These are phyloP conservation scores for Jacaranda copaia DNA, from an alignment of 257 asterid species.

Conservation along the genomic window DNA sequence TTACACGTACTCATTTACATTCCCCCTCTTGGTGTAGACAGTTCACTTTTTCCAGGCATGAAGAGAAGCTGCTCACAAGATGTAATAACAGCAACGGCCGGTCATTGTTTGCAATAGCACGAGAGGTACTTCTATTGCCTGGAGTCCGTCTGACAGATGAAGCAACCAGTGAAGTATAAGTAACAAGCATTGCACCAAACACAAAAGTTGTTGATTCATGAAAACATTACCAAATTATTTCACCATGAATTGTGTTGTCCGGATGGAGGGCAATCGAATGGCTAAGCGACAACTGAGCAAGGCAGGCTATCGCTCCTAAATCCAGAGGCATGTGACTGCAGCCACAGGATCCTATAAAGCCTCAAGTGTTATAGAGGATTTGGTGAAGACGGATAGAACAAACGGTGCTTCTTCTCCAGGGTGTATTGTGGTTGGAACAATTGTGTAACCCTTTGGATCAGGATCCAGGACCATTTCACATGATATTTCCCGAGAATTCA, in stretches of 20 bases:
- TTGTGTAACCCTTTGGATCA: conserved; percentile 96
- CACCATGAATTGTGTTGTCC: conserved; percentile 17
- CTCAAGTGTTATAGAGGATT: conserved; percentile 85
- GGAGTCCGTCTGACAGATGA: not conserved
- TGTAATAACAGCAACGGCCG: not conserved
- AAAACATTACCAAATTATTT: conserved; percentile 41
- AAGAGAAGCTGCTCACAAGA: conserved; percentile 23
- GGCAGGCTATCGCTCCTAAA: conserved; percentile 22
- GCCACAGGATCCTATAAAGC: conserved; percentile 60
- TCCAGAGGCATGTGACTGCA: too few relatives aligned
- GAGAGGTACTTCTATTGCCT: not conserved
- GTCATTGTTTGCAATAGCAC: too few relatives aligned
- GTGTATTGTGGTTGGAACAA: conserved; percentile 96
- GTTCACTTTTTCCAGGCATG: conserved; percentile 6
- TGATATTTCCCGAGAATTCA: conserved; percentile 95
- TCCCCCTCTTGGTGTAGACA: conserved; percentile 35
- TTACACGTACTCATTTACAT: conserved; percentile 70
- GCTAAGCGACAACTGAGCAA: conserved; percentile 31
- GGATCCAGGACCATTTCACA: conserved; percentile 99
- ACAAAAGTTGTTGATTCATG: too few relatives aligned
- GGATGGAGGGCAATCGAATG: conserved; percentile 34
- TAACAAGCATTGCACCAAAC: too few relatives aligned
- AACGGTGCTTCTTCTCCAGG: conserved; percentile 99
- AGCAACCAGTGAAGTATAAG: too few relatives aligned
- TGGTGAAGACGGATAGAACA: conserved; percentile 94